phyloP scores from a whole-genome alignment of 768 basidiomycete species.

The Leccinum boreale region DNA sequence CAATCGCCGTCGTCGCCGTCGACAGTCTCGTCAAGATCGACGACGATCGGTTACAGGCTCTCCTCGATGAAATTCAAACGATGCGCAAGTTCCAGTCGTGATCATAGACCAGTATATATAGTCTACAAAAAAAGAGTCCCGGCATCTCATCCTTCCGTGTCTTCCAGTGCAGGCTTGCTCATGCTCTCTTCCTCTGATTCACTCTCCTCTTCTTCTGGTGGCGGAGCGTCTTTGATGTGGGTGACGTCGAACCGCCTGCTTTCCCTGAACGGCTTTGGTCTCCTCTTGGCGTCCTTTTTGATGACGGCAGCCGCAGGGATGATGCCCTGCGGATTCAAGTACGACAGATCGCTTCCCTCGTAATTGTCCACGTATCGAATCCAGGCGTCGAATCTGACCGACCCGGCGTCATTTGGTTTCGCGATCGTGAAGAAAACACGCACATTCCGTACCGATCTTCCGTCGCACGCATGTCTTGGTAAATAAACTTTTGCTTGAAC shows the following conservation, averaged over 20 bases:
- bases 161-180: slow-evolving; percentile 44
- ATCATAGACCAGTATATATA: slow-evolving; percentile 15
- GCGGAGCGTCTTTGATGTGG: slow-evolving; percentile 28
- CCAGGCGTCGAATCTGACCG: slow-evolving; percentile 78
- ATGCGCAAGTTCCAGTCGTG: slow-evolving; percentile 87
- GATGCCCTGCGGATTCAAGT: slow-evolving; percentile 72
- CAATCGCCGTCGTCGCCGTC: too few species aligned
- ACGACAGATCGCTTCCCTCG: slow-evolving; percentile 71
- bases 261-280: slow-evolving; percentile 65
- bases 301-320: slow-evolving; percentile 72
- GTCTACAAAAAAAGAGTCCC: neutral
- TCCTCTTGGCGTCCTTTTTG: slow-evolving; percentile 48
- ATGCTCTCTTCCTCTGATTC: slow-evolving; percentile 43
- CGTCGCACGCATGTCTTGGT: slow-evolving; percentile 79
- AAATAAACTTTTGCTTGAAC: slow-evolving; percentile 87
- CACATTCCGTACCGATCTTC: slow-evolving; percentile 79
- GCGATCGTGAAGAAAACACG: slow-evolving; percentile 28
- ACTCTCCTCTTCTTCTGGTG: slow-evolving; percentile 37
- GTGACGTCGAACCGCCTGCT: slow-evolving; percentile 67
- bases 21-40: slow-evolving; percentile 76
- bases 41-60: slow-evolving; percentile 77
- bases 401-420: neutral
- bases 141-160: slow-evolving; percentile 43
- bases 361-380: slow-evolving; percentile 73
- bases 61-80: slow-evolving; percentile 85